Evolutionary conservation across 108 stramenopile species (phyloP).

Genomic region (Bacterosira constricta): DNA sequence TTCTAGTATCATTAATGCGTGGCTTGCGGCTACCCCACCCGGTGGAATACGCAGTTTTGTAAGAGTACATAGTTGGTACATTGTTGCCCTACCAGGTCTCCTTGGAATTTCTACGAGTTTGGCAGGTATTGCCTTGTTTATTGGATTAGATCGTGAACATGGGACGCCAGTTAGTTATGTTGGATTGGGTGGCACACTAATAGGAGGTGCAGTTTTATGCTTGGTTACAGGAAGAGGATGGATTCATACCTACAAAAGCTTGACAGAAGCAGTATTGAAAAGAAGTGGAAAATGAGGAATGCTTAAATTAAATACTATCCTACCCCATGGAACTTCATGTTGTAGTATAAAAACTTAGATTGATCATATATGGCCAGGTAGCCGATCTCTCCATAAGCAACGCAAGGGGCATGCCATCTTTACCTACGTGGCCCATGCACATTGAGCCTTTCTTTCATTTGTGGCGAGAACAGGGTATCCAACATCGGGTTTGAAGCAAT

Average conservation of each 20-base stretch:
- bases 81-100: constrained; percentile 36
- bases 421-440: too few species aligned
- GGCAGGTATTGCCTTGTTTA: constrained; percentile 43
- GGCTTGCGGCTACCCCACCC: constrained; percentile 42
- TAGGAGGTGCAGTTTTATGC: constrained; percentile 21
- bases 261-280: constrained; percentile 24
- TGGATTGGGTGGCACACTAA: constrained; percentile 25
- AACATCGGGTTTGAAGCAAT: too few species aligned
- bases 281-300: not conserved
- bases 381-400: too few species aligned
- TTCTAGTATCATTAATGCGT: constrained; percentile 39
- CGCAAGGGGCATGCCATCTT: not conserved
- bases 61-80: constrained; percentile 25
- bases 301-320: too few species aligned
- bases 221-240: constrained; percentile 33
- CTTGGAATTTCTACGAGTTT: constrained; percentile 33
- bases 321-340: not conserved
- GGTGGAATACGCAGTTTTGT: constrained; percentile 44
- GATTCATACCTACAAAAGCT: constrained; percentile 31
- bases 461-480: too few species aligned
- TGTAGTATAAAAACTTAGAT: too few species aligned
- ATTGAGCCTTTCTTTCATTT: too few species aligned
- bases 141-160: constrained; percentile 38
- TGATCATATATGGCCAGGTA: too few species aligned
- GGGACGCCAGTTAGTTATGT: constrained; percentile 47